phyloP scores from a whole-genome alignment of 2,329 filamentous ascomycete genomes.

The Lecanicillium sp. region DNA sequence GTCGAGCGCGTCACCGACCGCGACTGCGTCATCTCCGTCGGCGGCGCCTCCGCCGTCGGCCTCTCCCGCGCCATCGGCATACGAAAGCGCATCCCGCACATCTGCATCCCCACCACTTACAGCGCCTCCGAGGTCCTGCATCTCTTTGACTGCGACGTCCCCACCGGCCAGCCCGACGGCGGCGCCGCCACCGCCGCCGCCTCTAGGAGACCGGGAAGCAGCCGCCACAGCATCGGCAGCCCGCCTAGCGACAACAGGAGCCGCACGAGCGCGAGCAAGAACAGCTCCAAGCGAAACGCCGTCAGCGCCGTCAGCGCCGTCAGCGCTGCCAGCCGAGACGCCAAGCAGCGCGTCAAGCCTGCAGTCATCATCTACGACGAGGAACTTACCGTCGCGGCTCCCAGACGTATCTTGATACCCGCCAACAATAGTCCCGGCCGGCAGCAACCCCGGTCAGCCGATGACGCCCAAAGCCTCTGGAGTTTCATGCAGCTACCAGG shows the following conservation, averaged over 20 bases:
- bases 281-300: constrained; percentile 8
- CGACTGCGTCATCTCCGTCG: constrained; percentile 56
- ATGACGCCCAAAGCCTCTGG: constrained; percentile 24
- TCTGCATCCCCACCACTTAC: constrained; percentile 55
- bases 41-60: constrained; percentile 56
- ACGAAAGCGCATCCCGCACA: constrained; percentile 48
- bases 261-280: constrained; percentile 13
- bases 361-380: constrained; percentile 34
- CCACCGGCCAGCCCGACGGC: constrained; percentile 14
- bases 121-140: constrained; percentile 57
- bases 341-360: constrained; percentile 20
- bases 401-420: constrained; percentile 25
- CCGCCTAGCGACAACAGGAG: constrained; percentile 8
- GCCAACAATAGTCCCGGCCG: constrained; percentile 10
- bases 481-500: constrained; percentile 32
- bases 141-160: constrained; percentile 15
- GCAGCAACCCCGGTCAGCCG: constrained; percentile 15
- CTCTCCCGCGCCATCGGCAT: constrained; percentile 50
- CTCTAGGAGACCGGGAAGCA: constrained; percentile 1
- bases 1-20: constrained; percentile 29
- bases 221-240: constrained; percentile 12
- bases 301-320: constrained; percentile 8
- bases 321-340: constrained; percentile 17
- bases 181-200: constrained; percentile 1
- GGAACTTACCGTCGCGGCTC: constrained; percentile 26